A percentile compares a stretch with the other conserved stretches of the same genome.
Conservation (phyloP, 805 yeast species). For the Ogataea corticis region DNA sequence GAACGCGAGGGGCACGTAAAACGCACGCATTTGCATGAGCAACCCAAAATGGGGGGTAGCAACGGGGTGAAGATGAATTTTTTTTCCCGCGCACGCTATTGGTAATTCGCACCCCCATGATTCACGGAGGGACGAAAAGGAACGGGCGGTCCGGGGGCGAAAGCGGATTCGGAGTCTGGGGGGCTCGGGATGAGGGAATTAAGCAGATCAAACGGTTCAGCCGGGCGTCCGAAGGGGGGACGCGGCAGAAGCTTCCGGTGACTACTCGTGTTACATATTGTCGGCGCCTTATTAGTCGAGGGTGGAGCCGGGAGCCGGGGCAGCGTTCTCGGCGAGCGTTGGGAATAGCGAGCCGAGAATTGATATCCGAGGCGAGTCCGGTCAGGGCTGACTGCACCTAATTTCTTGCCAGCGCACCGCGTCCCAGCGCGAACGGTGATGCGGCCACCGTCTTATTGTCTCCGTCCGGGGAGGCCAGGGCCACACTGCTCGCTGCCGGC, state of each 20-base stretch:
- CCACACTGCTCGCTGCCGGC: background rate
- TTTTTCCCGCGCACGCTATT: background rate
- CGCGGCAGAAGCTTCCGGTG: background rate
- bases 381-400: too few relatives aligned
- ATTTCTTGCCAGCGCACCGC: too few relatives aligned
- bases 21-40: background rate
- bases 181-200: slow-evolving; percentile 4
- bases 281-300: slow-evolving; percentile 3
- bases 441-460: too few relatives aligned
- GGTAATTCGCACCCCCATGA: slow-evolving; percentile 2
- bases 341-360: too few relatives aligned
- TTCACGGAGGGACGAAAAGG: slow-evolving; percentile 2
- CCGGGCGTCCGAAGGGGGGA: background rate
- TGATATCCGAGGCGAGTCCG: too few relatives aligned
- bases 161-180: background rate
- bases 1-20: background rate
- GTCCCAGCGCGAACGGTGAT: too few relatives aligned
- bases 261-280: background rate
- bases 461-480: background rate
- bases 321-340: too few relatives aligned
- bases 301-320: too few relatives aligned
- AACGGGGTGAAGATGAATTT: background rate
- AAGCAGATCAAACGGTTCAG: background rate
- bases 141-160: slow-evolving; percentile 4
- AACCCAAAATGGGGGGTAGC: slow-evolving; percentile 1